Evolutionary conservation across 306 rosid species (phyloP).

Genomic region (Prunus padus): DNA sequence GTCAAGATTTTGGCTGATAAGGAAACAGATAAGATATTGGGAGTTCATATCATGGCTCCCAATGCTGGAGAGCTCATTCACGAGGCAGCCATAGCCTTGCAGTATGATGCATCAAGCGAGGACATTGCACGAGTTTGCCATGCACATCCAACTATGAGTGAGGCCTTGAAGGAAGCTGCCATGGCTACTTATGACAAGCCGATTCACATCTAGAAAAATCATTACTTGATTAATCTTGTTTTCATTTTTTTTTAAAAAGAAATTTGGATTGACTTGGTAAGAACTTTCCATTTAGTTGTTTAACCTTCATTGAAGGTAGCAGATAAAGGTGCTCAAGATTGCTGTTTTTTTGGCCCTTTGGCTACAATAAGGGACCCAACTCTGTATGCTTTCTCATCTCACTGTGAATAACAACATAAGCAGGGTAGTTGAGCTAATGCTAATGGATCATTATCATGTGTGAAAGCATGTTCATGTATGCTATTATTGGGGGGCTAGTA

Average conservation of each 20-base stretch:
- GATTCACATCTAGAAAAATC: slow-evolving; percentile 73
- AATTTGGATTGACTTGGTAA: slow-evolving; percentile 46
- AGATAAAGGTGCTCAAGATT: slow-evolving; percentile 44
- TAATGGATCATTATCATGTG: neutral
- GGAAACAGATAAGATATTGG: slow-evolving; percentile 94
- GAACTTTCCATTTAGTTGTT: slow-evolving; percentile 42
- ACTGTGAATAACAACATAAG: slow-evolving; percentile 48
- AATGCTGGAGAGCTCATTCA: slow-evolving; percentile 99
- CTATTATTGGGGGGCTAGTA: neutral
- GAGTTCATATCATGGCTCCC: slow-evolving; percentile 95
- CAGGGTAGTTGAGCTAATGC: slow-evolving; percentile 5
- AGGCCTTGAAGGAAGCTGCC: slow-evolving; percentile 98
- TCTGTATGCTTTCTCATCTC: slow-evolving; percentile 35
- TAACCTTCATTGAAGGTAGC: slow-evolving; percentile 31
- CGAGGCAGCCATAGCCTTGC: slow-evolving; percentile 85
- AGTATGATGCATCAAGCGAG: slow-evolving; percentile 88
- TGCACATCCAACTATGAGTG: slow-evolving; percentile 99
- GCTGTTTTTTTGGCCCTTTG: slow-evolving; percentile 18
- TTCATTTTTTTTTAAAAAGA: slow-evolving; percentile 45
- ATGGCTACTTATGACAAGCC: slow-evolving; percentile 99
- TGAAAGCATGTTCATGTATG: neutral
- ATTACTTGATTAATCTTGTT: slow-evolving; percentile 27
- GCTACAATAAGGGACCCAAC: slow-evolving; percentile 38
- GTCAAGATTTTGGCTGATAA: slow-evolving; percentile 91
- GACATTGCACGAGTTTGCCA: slow-evolving; percentile 99